A percentile compares a stretch with the other conserved stretches of the same genome.
Evolutionary conservation across 1,139 yeast species (phyloP).

Genomic region (Casaregolazyma suthepensis): DNA sequence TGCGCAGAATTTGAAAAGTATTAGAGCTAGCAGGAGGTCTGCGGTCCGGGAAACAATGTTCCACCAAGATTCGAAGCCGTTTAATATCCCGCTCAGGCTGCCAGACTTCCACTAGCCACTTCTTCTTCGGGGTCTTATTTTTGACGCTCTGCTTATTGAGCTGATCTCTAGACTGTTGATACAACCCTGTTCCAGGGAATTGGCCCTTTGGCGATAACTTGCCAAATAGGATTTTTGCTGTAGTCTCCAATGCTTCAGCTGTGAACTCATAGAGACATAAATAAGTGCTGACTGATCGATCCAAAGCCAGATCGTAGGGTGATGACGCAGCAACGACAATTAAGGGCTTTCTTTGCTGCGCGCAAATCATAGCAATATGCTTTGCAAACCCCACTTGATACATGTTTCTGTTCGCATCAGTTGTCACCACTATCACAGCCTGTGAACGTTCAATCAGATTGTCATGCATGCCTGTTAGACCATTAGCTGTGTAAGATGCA

Average conservation of each 20-base stretch:
- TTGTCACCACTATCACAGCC: conserved; percentile 52
- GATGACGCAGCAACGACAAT: conserved; percentile 58
- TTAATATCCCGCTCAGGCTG: conserved; percentile 48
- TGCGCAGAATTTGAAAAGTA: conserved; percentile 21
- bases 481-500: conserved; percentile 62
- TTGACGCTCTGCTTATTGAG: conserved; percentile 8
- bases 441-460: conserved; percentile 49
- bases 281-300: conserved; percentile 50
- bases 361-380: conserved; percentile 51
- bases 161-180: conserved; percentile 24
- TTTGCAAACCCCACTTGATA: conserved; percentile 62
- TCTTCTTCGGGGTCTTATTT: conserved; percentile 20
- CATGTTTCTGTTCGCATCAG: conserved; percentile 60
- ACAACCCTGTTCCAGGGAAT: conserved; percentile 45
- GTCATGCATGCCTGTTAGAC: conserved; percentile 55
- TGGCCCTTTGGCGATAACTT: conserved; percentile 47
- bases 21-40: conserved; percentile 24
- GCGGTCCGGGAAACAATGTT: conserved; percentile 29
- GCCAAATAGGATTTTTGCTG: conserved; percentile 53
- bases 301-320: conserved; percentile 58
- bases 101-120: conserved; percentile 62
- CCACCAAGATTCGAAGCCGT: conserved; percentile 42
- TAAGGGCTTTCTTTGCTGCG: conserved; percentile 49
- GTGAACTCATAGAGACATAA: conserved; percentile 61
- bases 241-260: conserved; percentile 43